phyloP scores from a whole-genome alignment of 1,284 basidiomycete species.

The Heterobasidion irregulare region DNA sequence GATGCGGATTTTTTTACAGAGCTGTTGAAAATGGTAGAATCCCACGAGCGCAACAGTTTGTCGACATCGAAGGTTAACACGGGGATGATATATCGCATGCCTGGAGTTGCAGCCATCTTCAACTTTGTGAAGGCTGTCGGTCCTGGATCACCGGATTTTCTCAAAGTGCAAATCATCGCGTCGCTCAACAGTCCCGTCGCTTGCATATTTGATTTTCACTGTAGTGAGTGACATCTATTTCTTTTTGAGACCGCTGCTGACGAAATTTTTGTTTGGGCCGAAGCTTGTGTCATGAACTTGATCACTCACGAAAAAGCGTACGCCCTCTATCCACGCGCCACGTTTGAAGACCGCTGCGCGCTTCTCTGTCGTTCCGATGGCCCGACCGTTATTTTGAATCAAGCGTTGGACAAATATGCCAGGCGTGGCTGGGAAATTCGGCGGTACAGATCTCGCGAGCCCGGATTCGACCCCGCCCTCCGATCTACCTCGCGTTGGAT shows the following conservation, averaged over 20 bases:
- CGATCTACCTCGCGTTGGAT: slow-evolving; percentile 16
- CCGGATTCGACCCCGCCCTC: slow-evolving; percentile 1
- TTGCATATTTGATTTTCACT: slow-evolving; percentile 33
- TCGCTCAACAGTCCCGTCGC: slow-evolving; percentile 20
- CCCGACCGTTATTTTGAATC: background rate
- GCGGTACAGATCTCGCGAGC: background rate
- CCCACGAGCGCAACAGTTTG: background rate
- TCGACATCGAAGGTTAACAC: background rate
- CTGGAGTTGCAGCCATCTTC: too few relatives aligned
- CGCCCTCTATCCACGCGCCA: slow-evolving; percentile 24
- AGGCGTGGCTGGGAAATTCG: slow-evolving; percentile 18
- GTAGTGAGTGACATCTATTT: slow-evolving; percentile 24
- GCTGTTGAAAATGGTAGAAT: background rate
- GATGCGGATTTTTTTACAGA: background rate
- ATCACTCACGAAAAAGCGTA: slow-evolving; percentile 25
- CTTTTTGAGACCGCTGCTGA: background rate
- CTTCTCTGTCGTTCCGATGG: slow-evolving; percentile 3
- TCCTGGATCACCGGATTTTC: background rate
- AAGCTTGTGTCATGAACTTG: slow-evolving; percentile 39
- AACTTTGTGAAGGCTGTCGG: too few relatives aligned
- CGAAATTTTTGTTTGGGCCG: background rate
- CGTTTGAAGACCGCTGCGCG: slow-evolving; percentile 18
- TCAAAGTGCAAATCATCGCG: slow-evolving; percentile 29
- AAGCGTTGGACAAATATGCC: slow-evolving; percentile 18
- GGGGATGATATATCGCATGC: slow-evolving; percentile 11